Evolutionary conservation across 345 rosid species (phyloP).

Genomic region (Populus davidiana): DNA sequence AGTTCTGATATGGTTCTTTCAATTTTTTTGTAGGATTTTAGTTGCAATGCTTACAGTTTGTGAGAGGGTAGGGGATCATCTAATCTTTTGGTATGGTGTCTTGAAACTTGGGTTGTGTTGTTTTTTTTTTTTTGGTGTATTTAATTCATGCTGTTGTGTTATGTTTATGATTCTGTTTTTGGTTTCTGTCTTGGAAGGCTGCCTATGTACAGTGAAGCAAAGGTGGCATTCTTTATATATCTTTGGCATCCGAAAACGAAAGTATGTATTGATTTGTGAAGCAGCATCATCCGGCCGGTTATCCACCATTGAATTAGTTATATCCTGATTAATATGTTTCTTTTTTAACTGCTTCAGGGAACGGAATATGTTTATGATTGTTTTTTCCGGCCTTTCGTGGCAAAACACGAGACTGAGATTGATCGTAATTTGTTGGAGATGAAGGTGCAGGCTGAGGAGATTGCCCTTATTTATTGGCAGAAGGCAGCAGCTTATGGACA

Average conservation of each 20-base stretch:
- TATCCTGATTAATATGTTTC: background rate
- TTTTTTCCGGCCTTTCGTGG: constrained; percentile 16
- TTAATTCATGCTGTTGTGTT: background rate
- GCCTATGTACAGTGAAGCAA: constrained; percentile 78
- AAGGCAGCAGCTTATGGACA: constrained; percentile 26
- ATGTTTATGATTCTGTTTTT: background rate
- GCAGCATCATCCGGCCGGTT: background rate
- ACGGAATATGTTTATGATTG: constrained; percentile 19
- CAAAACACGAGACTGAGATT: constrained; percentile 24
- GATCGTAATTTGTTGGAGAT: constrained; percentile 20
- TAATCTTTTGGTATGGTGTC: constrained; percentile 58
- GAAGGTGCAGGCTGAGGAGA: constrained; percentile 11
- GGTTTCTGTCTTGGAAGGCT: constrained; percentile 43
- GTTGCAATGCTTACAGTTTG: constrained; percentile 62
- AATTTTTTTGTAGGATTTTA: constrained; percentile 54
- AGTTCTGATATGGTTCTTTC: background rate
- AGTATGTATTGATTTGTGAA: constrained; percentile 28
- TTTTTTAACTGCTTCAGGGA: constrained; percentile 7
- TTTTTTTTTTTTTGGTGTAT: background rate
- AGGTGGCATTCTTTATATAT: constrained; percentile 70
- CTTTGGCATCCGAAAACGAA: constrained; percentile 76
- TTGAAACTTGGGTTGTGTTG: background rate
- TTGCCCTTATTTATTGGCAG: constrained; percentile 19
- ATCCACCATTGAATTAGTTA: background rate
- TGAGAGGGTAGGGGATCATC: constrained; percentile 69